Base-by-base conservation (phyloP, 345 rosid genomes). In the Populus tremula region DNA sequence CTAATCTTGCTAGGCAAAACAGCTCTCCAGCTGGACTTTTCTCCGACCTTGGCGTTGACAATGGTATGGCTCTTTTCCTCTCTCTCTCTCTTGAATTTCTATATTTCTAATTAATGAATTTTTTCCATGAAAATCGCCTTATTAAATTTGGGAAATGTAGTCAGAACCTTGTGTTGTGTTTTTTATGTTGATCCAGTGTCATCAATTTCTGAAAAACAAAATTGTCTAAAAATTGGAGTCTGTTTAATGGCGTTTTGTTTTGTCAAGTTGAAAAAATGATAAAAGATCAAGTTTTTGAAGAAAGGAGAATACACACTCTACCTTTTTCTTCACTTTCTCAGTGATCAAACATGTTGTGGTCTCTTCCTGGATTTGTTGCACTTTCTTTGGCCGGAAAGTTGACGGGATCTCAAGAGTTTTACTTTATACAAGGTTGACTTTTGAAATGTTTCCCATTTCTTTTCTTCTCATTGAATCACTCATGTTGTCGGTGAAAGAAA, bases 1-100 rank as follows among this genome's bases (percentile, higher is more conserved):
- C 88, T 70, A 80, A 80, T 87, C 89, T 87, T 43, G 63, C 68
- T 17, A 71, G 90, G 84, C 91, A 86, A 70, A 77, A 59, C 84
- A 88, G 90, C 81, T 87, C 91, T 41, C 89, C 93, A 13, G 85
- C 93, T 75, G 89, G 84, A 72, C 33, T 88, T 77, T 83, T 86
- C 84, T 86, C 89, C 78, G 82, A 78, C 67, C 72, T 77, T 20
- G 80, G 75, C 79, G 79, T 84, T 45, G 89, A 85, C 71, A 85
- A 83, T 72, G 93, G 93, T 90, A 83, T 49, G 66, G 23, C 54
- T 71, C 20, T 62, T 61, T 69, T 5, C 31, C 14, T 2, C 29
- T 29, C 12, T 6, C 43, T 17, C 18, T 75, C 4, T 39, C 39
- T 38, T 6, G 39, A 38, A 38, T 38, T 69, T 14, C 23, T 76